Evolutionary conservation across 2,329 filamentous ascomycete species (phyloP).

Genomic region (Pseudogymnoascus sp.): DNA sequence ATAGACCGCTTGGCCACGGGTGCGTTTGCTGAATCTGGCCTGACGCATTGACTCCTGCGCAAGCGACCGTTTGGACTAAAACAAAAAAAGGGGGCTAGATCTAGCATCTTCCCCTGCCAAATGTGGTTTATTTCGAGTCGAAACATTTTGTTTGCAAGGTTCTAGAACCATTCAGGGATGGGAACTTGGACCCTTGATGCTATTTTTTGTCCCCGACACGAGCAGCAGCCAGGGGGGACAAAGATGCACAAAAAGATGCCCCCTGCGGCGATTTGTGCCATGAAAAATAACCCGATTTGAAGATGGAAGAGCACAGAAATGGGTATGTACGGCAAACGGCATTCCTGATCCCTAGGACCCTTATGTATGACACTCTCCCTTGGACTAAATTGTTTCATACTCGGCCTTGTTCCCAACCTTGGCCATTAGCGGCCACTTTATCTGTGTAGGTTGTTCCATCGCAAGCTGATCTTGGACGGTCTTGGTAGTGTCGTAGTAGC

Average conservation of each 20-base stretch:
- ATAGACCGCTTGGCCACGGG: neutral
- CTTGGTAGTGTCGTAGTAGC: neutral
- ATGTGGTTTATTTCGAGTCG: neutral
- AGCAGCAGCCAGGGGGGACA: neutral
- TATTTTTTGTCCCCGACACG: neutral
- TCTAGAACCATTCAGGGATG: neutral
- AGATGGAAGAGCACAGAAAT: neutral
- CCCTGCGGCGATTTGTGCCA: neutral
- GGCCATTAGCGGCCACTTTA: neutral
- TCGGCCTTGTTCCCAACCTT: neutral
- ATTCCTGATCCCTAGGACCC: neutral
- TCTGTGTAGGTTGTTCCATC: neutral
- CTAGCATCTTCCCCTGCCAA: neutral
- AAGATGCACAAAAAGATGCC: neutral
- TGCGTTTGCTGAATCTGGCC: neutral
- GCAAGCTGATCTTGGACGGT: neutral
- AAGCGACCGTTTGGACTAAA: conserved; percentile 6
- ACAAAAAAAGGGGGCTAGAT: neutral
- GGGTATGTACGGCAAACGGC: neutral
- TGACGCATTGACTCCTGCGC: conserved; percentile 4
- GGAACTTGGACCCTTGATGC: neutral
- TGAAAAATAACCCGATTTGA: neutral
- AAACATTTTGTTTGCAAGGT: conserved; percentile 4
- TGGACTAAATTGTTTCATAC: neutral
- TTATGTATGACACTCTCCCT: neutral